Evolutionary conservation across 352 stramenopile genomes (phyloP).

Genomic region (Blastocystis hominis): DNA sequence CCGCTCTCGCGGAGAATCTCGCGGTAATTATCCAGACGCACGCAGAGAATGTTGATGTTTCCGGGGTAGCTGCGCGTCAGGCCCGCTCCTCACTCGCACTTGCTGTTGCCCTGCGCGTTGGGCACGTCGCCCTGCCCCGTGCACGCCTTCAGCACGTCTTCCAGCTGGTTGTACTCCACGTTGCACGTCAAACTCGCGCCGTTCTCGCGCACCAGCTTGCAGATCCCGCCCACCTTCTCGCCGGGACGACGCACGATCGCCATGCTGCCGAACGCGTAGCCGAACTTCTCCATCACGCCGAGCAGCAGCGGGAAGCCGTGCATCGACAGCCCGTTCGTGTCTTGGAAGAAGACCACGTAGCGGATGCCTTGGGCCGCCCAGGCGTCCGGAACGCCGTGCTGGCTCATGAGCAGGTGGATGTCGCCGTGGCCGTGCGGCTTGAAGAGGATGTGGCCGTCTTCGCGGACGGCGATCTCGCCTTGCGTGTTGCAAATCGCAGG

Average conservation of each 20-base stretch:
- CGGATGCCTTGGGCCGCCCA: slow-evolving; percentile 74
- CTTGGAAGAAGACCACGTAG: slow-evolving; percentile 86
- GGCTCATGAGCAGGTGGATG: slow-evolving; percentile 83
- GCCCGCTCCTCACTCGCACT: background rate
- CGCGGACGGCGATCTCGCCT: slow-evolving; percentile 71
- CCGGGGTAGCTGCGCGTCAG: slow-evolving; percentile 64
- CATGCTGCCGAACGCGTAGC: slow-evolving; percentile 40
- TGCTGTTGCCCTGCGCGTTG: slow-evolving; percentile 66
- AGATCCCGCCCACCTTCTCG: slow-evolving; percentile 71
- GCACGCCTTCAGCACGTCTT: slow-evolving; percentile 74
- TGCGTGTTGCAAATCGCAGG: slow-evolving; percentile 73
- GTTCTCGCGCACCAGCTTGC: slow-evolving; percentile 67
- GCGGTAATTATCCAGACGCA: slow-evolving; percentile 71
- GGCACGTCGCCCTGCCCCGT: slow-evolving; percentile 69
- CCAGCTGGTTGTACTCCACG: slow-evolving; percentile 89
- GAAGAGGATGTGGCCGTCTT: slow-evolving; percentile 64
- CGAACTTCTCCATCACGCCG: slow-evolving; percentile 55
- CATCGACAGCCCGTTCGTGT: slow-evolving; percentile 63
- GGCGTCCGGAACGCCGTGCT: slow-evolving; percentile 67
- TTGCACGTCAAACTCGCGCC: slow-evolving; percentile 74
- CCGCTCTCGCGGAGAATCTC: slow-evolving; percentile 66
- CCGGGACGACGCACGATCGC: slow-evolving; percentile 29
- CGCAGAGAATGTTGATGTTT: slow-evolving; percentile 82
- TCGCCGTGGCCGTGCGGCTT: slow-evolving; percentile 96
- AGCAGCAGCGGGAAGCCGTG: slow-evolving; percentile 58